Evolutionary conservation across 495 filamentous ascomycete genomes (phyloP).

Genomic region (Cudoniella acicularis): DNA sequence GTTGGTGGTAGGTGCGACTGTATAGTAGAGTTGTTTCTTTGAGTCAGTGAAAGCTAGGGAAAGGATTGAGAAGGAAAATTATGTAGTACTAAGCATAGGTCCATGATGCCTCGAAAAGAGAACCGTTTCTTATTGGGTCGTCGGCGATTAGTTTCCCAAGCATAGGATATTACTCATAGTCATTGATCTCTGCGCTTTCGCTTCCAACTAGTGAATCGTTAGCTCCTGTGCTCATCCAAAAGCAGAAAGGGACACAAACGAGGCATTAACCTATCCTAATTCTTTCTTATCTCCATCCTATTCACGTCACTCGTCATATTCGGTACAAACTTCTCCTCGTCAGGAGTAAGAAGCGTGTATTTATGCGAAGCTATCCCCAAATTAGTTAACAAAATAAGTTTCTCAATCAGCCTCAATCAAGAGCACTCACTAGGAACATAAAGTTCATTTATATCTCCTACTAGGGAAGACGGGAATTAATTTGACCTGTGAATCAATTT

Average conservation of each 20-base stretch:
- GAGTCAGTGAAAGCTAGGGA: neutral
- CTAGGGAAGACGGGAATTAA: too few species aligned
- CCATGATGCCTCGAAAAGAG: slow-evolving; percentile 32
- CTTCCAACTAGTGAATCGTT: slow-evolving; percentile 24
- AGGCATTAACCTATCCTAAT: slow-evolving; percentile 32
- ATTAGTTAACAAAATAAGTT: neutral
- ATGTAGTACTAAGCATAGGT: slow-evolving; percentile 31
- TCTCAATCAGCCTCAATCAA: too few species aligned
- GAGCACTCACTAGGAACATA: slow-evolving; percentile 27
- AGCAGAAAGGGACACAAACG: slow-evolving; percentile 6
- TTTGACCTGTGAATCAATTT: too few species aligned
- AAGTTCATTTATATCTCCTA: too few species aligned
- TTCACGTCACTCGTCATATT: slow-evolving; percentile 28
- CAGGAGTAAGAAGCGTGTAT: slow-evolving; percentile 26
- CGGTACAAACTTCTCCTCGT: slow-evolving; percentile 26
- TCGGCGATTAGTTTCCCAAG: slow-evolving; percentile 28
- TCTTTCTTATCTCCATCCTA: slow-evolving; percentile 25
- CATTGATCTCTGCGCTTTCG: slow-evolving; percentile 25
- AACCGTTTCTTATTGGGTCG: slow-evolving; percentile 28
- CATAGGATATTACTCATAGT: slow-evolving; percentile 27
- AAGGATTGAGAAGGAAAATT: neutral
- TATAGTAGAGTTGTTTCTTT: slow-evolving; percentile 25
- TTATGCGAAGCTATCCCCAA: slow-evolving; percentile 20
- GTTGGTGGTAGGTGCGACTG: slow-evolving; percentile 29
- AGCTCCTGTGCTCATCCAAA: too few species aligned